These are phyloP conservation scores for Tarenaya hassleriana DNA, from an alignment of 345 rosid species.

Conservation along the genomic window DNA sequence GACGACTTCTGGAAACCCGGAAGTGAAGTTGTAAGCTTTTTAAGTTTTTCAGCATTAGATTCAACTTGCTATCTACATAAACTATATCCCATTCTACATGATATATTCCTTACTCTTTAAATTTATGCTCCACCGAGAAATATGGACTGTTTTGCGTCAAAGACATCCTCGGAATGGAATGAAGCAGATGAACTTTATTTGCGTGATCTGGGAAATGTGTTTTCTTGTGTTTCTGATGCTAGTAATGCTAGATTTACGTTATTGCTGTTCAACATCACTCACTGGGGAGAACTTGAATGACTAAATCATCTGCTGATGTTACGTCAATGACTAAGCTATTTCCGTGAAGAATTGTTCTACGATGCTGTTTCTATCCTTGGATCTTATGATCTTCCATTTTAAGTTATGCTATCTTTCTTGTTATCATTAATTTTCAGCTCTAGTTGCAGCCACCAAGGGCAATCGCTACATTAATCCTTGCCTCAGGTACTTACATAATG, in stretches of 20 bases:
- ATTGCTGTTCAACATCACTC: not conserved
- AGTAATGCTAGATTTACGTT: not conserved
- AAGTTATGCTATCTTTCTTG: not conserved
- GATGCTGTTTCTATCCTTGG: not conserved
- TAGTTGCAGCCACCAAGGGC: conserved; percentile 87
- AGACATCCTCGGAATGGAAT: too few species aligned
- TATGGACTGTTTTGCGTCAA: too few species aligned
- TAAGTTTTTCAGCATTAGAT: not conserved
- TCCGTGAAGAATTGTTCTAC: not conserved
- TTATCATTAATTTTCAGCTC: conserved; percentile 40
- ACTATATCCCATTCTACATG: too few species aligned
- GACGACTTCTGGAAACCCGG: conserved; percentile 79
- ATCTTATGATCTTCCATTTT: not conserved
- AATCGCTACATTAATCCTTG: conserved; percentile 87
- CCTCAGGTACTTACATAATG: conserved; percentile 50
- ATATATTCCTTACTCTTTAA: too few species aligned
- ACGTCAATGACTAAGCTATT: not conserved
- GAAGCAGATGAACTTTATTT: too few species aligned
- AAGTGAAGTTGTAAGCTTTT: conserved; percentile 4
- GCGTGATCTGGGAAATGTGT: too few species aligned
- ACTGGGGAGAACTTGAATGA: not conserved
- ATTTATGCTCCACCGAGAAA: too few species aligned
- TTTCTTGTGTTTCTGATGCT: not conserved
- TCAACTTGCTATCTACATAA: not conserved
- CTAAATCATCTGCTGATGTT: not conserved